Conservation (phyloP, 2,329 filamentous ascomycete species). For the Hymenoscyphus albidus region DNA sequence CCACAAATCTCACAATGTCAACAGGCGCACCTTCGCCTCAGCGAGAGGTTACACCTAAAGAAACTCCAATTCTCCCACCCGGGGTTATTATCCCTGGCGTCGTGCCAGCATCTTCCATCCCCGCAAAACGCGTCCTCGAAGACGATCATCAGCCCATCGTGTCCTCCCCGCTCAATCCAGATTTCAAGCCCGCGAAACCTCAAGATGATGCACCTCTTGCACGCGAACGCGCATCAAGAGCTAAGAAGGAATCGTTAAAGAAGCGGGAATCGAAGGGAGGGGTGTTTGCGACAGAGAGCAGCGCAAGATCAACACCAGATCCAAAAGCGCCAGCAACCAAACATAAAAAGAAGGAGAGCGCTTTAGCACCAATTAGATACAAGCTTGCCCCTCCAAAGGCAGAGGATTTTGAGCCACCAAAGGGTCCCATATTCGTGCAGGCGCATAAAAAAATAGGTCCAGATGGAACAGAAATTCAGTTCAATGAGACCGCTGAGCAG, state of each 20-base stretch:
- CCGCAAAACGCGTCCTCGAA: slow-evolving; percentile 63
- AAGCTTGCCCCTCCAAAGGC: slow-evolving; percentile 61
- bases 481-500: slow-evolving; percentile 63
- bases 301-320: slow-evolving; percentile 54
- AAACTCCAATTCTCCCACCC: slow-evolving; percentile 41
- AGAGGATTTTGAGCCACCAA: slow-evolving; percentile 57
- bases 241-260: slow-evolving; percentile 65
- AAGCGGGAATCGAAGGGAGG: slow-evolving; percentile 60
- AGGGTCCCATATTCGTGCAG: slow-evolving; percentile 53
- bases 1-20: slow-evolving; percentile 20
- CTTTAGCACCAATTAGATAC: slow-evolving; percentile 52
- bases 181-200: slow-evolving; percentile 46
- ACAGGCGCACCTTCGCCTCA: slow-evolving; percentile 40
- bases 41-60: slow-evolving; percentile 33
- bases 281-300: slow-evolving; percentile 42
- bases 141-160: slow-evolving; percentile 68
- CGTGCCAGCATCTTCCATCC: slow-evolving; percentile 43
- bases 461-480: slow-evolving; percentile 51
- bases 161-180: slow-evolving; percentile 71
- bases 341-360: slow-evolving; percentile 38
- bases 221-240: slow-evolving; percentile 39
- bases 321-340: slow-evolving; percentile 40
- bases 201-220: slow-evolving; percentile 30
- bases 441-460: slow-evolving; percentile 51
- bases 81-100: slow-evolving; percentile 29